Base-by-base conservation (phyloP, 1,139 yeast genomes). In the Yamadazyma triangularis region DNA sequence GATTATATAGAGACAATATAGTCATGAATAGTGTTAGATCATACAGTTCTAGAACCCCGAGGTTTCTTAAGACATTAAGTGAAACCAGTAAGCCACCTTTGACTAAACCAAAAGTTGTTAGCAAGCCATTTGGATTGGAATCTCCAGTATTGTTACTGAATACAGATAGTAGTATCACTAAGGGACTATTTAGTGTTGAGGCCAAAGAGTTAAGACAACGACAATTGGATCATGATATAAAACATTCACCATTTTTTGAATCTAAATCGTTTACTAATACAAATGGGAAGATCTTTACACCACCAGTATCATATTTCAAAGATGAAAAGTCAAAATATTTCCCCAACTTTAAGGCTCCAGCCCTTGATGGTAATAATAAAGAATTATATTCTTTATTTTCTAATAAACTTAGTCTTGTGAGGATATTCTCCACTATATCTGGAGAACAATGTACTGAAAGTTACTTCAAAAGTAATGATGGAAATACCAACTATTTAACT, bases 241-340 rank as follows among this genome's bases (percentile, higher is more conserved):
- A 85, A 23, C 86, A 82, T 48, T 84, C 95, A n/a, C 88, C 93
- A 15, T 79, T 87, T 65, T 81, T 82, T 46, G 95, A 88, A 44
- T 70, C 87, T 43, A 82, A 85, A 48, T 79, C 85, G 1, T 89
- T 79, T 52, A 67, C 82, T 31, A 81, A 81, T 44, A 84, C 93
- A 3, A 75, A 79, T 26, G 97, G 97, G 22, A 87, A 88, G 58
- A 69, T 88, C 42, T 91, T 88, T 60, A 64, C 73, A 12, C 78
- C 95, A 0, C 97, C 97, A 1, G 64, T 72, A 9, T 76, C 89
- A 1, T 81, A 74, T 44, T 88, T 91, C 70, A 75, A 73, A 38
- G 60, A 66, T 8, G 93, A 84, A n/a, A 81, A 75, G 48, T 70
- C 97, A 0, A 62, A 79, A 33, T 91, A 75, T 51, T 86, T 91